Evolutionary conservation across 495 filamentous ascomycete species (phyloP).

Genomic region (Penicillium manginii): DNA sequence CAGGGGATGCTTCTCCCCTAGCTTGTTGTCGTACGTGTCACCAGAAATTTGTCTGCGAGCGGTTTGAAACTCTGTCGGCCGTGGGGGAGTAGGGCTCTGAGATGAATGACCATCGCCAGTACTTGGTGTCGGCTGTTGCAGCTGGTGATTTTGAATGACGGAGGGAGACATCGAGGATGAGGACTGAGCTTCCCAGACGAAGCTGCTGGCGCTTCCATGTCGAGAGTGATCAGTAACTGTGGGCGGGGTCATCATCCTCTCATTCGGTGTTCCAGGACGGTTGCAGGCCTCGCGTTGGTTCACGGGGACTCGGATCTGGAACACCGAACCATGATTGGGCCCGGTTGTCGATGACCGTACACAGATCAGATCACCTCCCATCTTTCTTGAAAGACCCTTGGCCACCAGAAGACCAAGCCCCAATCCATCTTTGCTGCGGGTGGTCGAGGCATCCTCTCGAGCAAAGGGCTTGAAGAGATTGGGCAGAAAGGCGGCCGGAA

Average conservation of each 20-base stretch:
- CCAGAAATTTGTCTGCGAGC: conserved; percentile 28
- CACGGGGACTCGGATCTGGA: conserved; percentile 71
- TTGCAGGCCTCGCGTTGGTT: conserved; percentile 50
- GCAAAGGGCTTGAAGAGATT: conserved; percentile 78
- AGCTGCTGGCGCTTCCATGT: conserved; percentile 29
- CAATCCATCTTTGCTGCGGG: conserved; percentile 71
- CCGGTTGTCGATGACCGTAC: conserved; percentile 70
- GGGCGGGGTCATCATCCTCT: conserved; percentile 33
- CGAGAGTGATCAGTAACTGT: conserved; percentile 27
- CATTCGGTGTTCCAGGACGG: conserved; percentile 44
- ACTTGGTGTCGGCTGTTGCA: conserved; percentile 41
- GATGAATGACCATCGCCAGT: conserved; percentile 37
- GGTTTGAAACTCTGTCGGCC: conserved; percentile 21
- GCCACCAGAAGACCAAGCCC: conserved; percentile 77
- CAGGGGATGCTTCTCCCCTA: conserved; percentile 64
- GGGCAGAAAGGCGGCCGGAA: conserved; percentile 68
- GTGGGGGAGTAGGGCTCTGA: conserved; percentile 32
- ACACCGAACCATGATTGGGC: conserved; percentile 70
- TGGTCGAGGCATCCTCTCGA: conserved; percentile 72
- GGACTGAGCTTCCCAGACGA: conserved; percentile 25
- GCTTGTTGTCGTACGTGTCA: conserved; percentile 42
- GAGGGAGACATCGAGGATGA: conserved; percentile 24
- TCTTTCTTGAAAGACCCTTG: conserved; percentile 73
- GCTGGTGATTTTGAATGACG: conserved; percentile 26
- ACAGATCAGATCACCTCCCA: conserved; percentile 74